Conservation (phyloP, 352 stramenopile genomes). For the Elongisporangium anandrum region DNA sequence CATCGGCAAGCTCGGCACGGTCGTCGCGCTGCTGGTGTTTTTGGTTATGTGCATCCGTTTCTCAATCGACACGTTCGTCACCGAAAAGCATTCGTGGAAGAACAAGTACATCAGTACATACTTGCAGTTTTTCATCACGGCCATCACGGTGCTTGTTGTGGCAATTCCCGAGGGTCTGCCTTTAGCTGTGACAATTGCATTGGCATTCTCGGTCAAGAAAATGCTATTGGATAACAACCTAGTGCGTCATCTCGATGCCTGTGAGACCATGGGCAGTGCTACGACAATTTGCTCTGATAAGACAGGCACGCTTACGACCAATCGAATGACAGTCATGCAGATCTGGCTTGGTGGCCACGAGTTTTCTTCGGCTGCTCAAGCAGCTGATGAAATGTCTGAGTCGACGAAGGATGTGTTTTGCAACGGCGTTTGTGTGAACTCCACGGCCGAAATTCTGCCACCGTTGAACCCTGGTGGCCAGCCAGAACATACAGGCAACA, state of each 20-base stretch:
- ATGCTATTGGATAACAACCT: constrained; percentile 92
- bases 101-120: constrained; percentile 60
- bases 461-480: constrained; percentile 41
- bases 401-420: constrained; percentile 63
- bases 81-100: constrained; percentile 30
- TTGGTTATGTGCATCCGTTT: constrained; percentile 74
- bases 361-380: constrained; percentile 44
- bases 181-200: constrained; percentile 95
- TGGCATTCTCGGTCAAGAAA: constrained; percentile 93
- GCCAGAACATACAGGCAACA: constrained; percentile 78
- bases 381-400: constrained; percentile 51
- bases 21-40: constrained; percentile 71
- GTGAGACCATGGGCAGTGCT: constrained; percentile 93
- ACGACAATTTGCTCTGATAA: constrained; percentile 98
- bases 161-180: constrained; percentile 97
- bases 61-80: constrained; percentile 59
- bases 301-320: constrained; percentile 96
- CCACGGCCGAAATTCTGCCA: constrained; percentile 65
- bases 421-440: constrained; percentile 69
- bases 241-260: constrained; percentile 83
- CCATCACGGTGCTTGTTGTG: constrained; percentile 93
- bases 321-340: constrained; percentile 95
- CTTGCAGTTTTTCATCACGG: constrained; percentile 83
- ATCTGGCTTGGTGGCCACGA: constrained; percentile 70
- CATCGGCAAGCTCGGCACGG: constrained; percentile 79